Evolutionary conservation across 441 rosid genomes (phyloP).

Genomic region (Rhodomyrtus psidioides): DNA sequence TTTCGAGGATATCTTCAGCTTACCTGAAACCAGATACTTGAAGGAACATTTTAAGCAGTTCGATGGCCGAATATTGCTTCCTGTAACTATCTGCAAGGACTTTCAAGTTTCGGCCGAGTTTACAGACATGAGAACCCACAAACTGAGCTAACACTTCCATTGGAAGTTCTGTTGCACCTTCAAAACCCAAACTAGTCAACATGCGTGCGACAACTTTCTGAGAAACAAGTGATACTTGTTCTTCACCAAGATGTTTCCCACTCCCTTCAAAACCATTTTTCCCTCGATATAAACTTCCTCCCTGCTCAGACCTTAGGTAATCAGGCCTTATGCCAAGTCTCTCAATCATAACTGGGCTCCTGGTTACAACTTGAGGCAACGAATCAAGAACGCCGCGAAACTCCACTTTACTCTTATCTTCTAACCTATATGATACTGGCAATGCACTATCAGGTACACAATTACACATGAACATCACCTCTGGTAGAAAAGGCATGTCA

Average conservation of each 20-base stretch:
- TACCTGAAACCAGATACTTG: conserved; percentile 61
- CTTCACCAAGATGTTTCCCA: conserved; percentile 46
- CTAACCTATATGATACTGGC: conserved; percentile 25
- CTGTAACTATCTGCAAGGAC: conserved; percentile 75
- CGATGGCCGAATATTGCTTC: conserved; percentile 73
- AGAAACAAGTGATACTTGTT: conserved; percentile 60
- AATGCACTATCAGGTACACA: conserved; percentile 81
- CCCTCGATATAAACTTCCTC: conserved; percentile 45
- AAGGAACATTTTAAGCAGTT: conserved; percentile 85
- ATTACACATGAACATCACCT: conserved; percentile 62
- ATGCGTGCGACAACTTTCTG: conserved; percentile 58
- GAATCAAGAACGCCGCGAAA: conserved; percentile 63
- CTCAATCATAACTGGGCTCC: conserved; percentile 68
- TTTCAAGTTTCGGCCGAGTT: conserved; percentile 63
- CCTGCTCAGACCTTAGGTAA: conserved; percentile 47
- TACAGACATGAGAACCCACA: conserved; percentile 54
- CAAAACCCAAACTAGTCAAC: conserved; percentile 55
- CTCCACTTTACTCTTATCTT: conserved; percentile 41
- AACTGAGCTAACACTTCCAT: conserved; percentile 74
- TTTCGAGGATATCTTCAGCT: not conserved
- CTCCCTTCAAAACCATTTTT: conserved; percentile 36
- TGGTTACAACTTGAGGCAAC: conserved; percentile 52
- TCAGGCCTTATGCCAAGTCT: conserved; percentile 74
- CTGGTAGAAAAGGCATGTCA: conserved; percentile 62
- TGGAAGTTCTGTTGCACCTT: conserved; percentile 69